These are phyloP conservation scores for Acer saccharum DNA, from an alignment of 345 rosid species.

Conservation along the genomic window DNA sequence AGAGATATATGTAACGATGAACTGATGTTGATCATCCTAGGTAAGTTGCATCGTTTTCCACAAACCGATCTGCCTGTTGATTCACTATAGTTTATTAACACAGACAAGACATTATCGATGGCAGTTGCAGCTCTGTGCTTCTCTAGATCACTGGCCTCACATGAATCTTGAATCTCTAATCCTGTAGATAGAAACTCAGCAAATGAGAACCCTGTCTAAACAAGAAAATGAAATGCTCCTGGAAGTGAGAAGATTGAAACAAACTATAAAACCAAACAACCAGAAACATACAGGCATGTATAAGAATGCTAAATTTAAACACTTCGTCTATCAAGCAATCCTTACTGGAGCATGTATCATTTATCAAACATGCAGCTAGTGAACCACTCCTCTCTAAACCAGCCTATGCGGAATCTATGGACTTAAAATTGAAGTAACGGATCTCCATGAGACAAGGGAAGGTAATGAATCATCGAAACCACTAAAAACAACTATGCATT, in stretches of 20 bases:
- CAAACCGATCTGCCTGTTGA: slow-evolving; percentile 64
- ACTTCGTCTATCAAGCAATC: background rate
- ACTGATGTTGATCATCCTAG: slow-evolving; percentile 48
- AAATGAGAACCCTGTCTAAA: slow-evolving; percentile 3
- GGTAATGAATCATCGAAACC: background rate
- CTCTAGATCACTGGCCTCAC: slow-evolving; percentile 77
- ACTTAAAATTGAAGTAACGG: background rate
- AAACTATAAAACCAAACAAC: background rate
- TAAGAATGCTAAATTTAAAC: background rate
- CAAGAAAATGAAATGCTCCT: background rate
- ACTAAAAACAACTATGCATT: background rate
- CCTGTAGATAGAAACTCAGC: slow-evolving; percentile 33
- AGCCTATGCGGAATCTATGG: background rate
- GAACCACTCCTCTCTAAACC: background rate
- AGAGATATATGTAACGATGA: slow-evolving; percentile 85
- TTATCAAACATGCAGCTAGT: background rate
- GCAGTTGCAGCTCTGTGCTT: slow-evolving; percentile 60
- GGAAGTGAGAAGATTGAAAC: background rate
- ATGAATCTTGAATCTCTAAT: slow-evolving; percentile 59
- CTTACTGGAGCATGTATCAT: background rate
- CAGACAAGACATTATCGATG: slow-evolving; percentile 55
- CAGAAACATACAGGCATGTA: background rate
- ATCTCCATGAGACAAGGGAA: background rate
- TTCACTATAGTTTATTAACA: slow-evolving; percentile 64
- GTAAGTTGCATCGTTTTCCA: slow-evolving; percentile 51